Conservation (phyloP, 805 yeast genomes). For the Cyberlindnera maritima region DNA sequence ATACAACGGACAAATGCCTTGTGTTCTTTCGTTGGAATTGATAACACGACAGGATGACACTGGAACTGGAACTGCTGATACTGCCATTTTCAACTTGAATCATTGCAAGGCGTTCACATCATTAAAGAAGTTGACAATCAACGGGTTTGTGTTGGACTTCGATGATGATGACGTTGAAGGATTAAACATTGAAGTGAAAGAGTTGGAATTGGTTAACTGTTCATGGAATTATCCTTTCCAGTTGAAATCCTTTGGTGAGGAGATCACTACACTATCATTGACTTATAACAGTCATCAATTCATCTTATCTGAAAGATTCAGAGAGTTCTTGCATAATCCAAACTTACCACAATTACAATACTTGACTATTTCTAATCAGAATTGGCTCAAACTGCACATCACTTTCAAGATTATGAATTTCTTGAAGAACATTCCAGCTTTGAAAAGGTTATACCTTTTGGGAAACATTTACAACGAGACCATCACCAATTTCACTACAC, state of each 20-base stretch:
- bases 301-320: conserved; percentile 35
- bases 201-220: conserved; percentile 40
- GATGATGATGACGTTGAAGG: conserved; percentile 33
- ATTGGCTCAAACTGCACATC: conserved; percentile 29
- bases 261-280: conserved; percentile 26
- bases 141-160: conserved; percentile 41
- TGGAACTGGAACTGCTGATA: conserved; percentile 11
- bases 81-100: conserved; percentile 38
- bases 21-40: conserved; percentile 20
- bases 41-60: conserved; percentile 19
- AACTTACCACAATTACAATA: conserved; percentile 25
- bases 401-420: conserved; percentile 32
- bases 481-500: conserved; percentile 27
- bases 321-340: conserved; percentile 30
- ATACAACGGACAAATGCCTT: conserved; percentile 24
- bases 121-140: conserved; percentile 34
- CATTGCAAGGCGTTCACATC: conserved; percentile 39
- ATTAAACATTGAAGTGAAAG: conserved; percentile 18
- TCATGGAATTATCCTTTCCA: conserved; percentile 58
- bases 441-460: conserved; percentile 28
- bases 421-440: conserved; percentile 31
- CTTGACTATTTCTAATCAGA: conserved; percentile 30
- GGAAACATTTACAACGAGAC: conserved; percentile 36
- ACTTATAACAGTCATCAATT: conserved; percentile 32
- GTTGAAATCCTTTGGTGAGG: conserved; percentile 31